Evolutionary conservation across 1,284 basidiomycete genomes (phyloP).

Genomic region (Puccinia triticina): DNA sequence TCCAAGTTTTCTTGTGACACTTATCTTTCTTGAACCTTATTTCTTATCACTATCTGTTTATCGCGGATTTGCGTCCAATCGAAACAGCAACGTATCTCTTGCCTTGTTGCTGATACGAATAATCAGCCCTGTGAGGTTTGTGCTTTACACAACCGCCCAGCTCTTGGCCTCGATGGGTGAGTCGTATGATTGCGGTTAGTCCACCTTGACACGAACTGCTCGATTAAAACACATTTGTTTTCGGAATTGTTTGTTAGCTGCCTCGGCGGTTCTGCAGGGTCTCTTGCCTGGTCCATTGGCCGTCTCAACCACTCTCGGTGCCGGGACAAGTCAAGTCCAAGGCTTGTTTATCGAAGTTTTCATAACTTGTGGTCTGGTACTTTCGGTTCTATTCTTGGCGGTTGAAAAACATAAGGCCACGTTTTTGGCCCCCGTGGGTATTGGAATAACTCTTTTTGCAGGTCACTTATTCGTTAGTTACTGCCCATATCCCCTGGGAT

Average conservation of each 20-base stretch:
- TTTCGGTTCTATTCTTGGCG: constrained; percentile 42
- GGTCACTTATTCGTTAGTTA: constrained; percentile 66
- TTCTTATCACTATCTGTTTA: background rate
- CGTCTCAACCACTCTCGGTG: constrained; percentile 42
- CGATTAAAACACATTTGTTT: background rate
- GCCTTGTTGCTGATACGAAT: constrained; percentile 69
- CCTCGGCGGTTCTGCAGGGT: constrained; percentile 19
- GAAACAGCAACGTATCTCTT: constrained; percentile 68
- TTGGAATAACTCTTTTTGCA: constrained; percentile 71
- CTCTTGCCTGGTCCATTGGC: constrained; percentile 26
- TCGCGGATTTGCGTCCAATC: background rate
- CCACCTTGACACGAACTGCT: background rate
- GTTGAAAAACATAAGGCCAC: constrained; percentile 37
- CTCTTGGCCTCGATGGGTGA: constrained; percentile 42
- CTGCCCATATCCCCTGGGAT: background rate
- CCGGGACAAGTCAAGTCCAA: constrained; percentile 31
- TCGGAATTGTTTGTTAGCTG: too few relatives aligned
- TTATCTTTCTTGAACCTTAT: background rate
- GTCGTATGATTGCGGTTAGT: background rate
- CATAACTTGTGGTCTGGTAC: constrained; percentile 32
- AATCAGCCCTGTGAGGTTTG: constrained; percentile 68
- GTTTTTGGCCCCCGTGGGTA: constrained; percentile 68
- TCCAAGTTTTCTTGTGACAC: background rate
- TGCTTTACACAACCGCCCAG: constrained; percentile 70
- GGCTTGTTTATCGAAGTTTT: constrained; percentile 46